Evolutionary conservation across 1,139 yeast genomes (phyloP).

Genomic region (Pichia sp.): DNA sequence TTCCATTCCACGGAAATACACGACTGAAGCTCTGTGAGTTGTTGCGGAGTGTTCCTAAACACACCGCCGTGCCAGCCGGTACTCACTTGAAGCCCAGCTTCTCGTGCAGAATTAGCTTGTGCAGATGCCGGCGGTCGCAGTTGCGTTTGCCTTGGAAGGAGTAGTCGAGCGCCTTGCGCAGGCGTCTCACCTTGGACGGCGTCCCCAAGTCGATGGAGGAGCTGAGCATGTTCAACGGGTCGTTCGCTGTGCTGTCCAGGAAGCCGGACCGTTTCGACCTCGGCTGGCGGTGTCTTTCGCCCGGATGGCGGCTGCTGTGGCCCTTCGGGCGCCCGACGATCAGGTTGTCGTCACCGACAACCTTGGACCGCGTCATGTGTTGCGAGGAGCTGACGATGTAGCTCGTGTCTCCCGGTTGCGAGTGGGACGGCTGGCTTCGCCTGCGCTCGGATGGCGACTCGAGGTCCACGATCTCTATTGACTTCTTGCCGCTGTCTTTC

Average conservation of each 20-base stretch:
- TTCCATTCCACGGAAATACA: too few relatives aligned
- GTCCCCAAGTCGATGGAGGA: slow-evolving; percentile 3
- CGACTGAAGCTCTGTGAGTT: too few relatives aligned
- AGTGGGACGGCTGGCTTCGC: background rate
- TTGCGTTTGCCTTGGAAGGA: background rate
- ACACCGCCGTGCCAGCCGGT: background rate
- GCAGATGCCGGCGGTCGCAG: slow-evolving; percentile 3
- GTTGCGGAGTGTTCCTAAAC: background rate
- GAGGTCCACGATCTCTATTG: background rate
- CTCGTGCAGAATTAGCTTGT: slow-evolving; percentile 1
- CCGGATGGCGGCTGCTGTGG: background rate
- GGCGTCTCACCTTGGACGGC: slow-evolving; percentile 16
- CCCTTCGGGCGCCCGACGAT: background rate
- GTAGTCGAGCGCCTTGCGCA: slow-evolving; percentile 15
- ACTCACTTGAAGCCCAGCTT: background rate
- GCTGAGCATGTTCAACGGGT: slow-evolving; percentile 14
- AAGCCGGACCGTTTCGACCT: background rate
- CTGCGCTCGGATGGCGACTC: background rate
- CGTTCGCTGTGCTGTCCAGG: background rate
- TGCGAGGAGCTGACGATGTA: slow-evolving; percentile 9
- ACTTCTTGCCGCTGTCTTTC: background rate
- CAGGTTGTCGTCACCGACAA: slow-evolving; percentile 12
- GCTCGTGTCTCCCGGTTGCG: slow-evolving; percentile 5
- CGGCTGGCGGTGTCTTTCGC: background rate
- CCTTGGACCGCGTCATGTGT: slow-evolving; percentile 16